These are phyloP conservation scores for Ramularia endophylla DNA, from an alignment of 2,329 filamentous ascomycete species.

Conservation along the genomic window DNA sequence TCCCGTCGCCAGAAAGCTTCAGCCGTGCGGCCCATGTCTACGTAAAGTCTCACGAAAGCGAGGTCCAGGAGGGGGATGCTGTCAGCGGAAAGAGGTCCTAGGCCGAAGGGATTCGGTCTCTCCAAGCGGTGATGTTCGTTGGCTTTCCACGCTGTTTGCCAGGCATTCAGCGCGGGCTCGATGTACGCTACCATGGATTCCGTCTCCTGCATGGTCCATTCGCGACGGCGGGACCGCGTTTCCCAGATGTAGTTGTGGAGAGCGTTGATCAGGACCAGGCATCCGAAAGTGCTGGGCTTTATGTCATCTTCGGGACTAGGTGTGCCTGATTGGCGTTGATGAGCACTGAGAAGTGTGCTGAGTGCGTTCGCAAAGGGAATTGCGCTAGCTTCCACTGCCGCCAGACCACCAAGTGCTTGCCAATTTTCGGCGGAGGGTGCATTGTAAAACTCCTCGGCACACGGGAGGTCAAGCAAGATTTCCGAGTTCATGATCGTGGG, in stretches of 20 bases:
- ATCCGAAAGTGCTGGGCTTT: conserved; percentile 84
- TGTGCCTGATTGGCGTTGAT: conserved; percentile 47
- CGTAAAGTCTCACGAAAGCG: conserved; percentile 86
- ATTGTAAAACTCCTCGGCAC: conserved; percentile 85
- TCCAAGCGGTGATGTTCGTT: conserved; percentile 81
- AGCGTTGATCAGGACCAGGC: conserved; percentile 84
- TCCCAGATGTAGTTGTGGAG: conserved; percentile 99
- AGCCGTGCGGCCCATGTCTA: conserved; percentile 86
- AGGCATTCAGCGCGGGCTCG: conserved; percentile 86
- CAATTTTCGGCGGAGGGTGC: conserved; percentile 81
- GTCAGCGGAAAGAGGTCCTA: conserved; percentile 79
- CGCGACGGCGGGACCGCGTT: conserved; percentile 79
- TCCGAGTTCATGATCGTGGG: conserved; percentile 92
- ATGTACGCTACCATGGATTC: conserved; percentile 96
- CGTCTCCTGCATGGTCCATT: conserved; percentile 88
- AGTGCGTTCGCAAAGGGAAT: conserved; percentile 78
- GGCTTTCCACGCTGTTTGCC: conserved; percentile 87
- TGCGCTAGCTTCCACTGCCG: conserved; percentile 62
- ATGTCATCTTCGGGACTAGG: conserved; percentile 51
- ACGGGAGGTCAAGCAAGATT: conserved; percentile 81
- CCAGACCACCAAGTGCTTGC: conserved; percentile 66
- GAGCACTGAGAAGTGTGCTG: conserved; percentile 72
- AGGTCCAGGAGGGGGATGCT: conserved; percentile 86
- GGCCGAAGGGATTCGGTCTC: conserved; percentile 74
- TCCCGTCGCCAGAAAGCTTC: conserved; percentile 93